Base-by-base conservation (phyloP, 371 early-diverging fungal species). In the Dichotomocladium elegans region DNA sequence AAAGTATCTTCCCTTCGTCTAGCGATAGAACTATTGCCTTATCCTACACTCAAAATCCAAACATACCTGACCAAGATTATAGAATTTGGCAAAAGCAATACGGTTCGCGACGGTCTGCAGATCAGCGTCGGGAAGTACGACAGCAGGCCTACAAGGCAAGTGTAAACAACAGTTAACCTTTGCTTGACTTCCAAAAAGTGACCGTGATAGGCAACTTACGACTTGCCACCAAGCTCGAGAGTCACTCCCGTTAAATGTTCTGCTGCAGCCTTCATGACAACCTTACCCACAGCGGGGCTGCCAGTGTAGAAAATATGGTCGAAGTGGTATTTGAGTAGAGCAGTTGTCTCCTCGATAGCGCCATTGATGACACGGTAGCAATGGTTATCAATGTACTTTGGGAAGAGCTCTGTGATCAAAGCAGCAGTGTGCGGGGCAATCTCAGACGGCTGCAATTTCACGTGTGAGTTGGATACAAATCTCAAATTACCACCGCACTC, bases 271-370 rank as follows among this genome's bases (percentile, higher is more conserved):
- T 55, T 59, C 78, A 87, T 86, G 27, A 93, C 79, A 29, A 94
- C 79, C 60, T 82, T 84, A 51, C 86, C 96, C 7, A 96, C 93
- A 4, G 47, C 26, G 22, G 81, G 77, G 59, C 80, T 87, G 53
- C 96, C 96, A 10, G 96, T 96, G 66, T 90, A 96, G 43, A 91
- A 89, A 68, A 91, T 92, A 60, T 91, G 89, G 64, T 94, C 91
- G 55, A 86, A 92, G 55, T 70, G 67, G 49, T 83, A 60, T 41
- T 74, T 74, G 26, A 96, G 75, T 57, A 96, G 66, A 28, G 54
- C 70, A 1, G 92, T 88, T 4, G 94, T 85, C 70, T 93, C 89
- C 8, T 79, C 75, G 2, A 86, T 84, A 29, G 72, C 91, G 34
- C 96, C 96, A 62, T 88, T 87, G 33, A 95, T 82, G 12, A 92